Evolutionary conservation across 2,329 filamentous ascomycete genomes (phyloP), one percentile per base, ranked within the genome.

Genomic region (Fusarium buxicola): DNA sequence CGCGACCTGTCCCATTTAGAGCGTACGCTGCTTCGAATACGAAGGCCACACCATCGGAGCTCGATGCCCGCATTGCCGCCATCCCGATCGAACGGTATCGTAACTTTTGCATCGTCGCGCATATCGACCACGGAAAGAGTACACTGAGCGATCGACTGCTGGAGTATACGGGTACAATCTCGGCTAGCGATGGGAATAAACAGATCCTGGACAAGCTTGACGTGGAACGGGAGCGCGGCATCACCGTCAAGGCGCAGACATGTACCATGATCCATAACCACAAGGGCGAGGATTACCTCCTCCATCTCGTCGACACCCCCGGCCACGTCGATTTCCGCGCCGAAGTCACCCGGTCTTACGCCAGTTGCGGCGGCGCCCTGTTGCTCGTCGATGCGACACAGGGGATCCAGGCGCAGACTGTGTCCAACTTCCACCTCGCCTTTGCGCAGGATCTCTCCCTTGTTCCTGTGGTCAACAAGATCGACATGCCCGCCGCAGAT

Each of bases 91-190:
- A 90, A 55, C 86, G 91, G 16, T 94, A 88, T 68, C 90, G 95
- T 63, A 99, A 99, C 77, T 99, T 99, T 76, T 99, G 95, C 78
- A 98, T 99, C 72, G 94, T 99, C 47, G 95, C 95, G 9, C 95
- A 99, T 76, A 96, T 99, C 74, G 95, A 99, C 76, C 95, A 99
- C 87, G 95, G 95, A 72, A 99, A 99, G 79, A 96, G 92, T 74
- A 99, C 95, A 5, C 87, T 99, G 49, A 94, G 90, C 67, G 95
- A 99, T 73, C 90, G 95, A 3, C 81, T 99, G 50, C 85, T 99
- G 61, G 95, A 99, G 82, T 83, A 96, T 64, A 99, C 95, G 1
- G 94, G 95, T 16, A 98, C 94, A 7, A 98, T 99, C 64, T 81
- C 91, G 69, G 85, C 91, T 0, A 93, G 92, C 58, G 84, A 81